phyloP scores from a whole-genome alignment of 2,329 filamentous ascomycete species.

The Sordariomycetes sp. region DNA sequence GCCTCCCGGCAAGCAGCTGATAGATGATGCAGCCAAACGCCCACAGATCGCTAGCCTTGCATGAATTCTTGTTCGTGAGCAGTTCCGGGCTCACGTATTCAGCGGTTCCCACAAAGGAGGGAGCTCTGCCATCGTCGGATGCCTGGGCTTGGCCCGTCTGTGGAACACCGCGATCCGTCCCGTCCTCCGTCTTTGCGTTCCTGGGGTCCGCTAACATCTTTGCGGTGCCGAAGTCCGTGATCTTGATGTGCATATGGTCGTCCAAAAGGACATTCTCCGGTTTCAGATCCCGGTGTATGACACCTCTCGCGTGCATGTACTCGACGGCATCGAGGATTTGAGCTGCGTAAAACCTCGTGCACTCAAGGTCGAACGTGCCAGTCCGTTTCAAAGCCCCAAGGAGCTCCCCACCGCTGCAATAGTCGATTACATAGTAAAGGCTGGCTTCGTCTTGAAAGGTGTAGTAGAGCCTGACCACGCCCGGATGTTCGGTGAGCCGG shows the following conservation, averaged over 20 bases:
- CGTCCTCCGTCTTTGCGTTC: slow-evolving; percentile 21
- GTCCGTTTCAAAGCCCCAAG: slow-evolving; percentile 89
- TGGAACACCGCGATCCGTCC: slow-evolving; percentile 21
- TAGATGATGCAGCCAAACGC: slow-evolving; percentile 98
- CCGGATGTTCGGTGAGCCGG: slow-evolving; percentile 87
- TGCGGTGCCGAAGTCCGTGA: slow-evolving; percentile 97
- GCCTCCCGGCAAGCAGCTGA: slow-evolving; percentile 86
- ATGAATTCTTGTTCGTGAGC: slow-evolving; percentile 91
- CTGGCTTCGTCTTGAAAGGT: slow-evolving; percentile 96
- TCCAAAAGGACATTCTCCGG: slow-evolving; percentile 94
- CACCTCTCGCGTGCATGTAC: slow-evolving; percentile 93
- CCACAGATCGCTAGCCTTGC: slow-evolving; percentile 96
- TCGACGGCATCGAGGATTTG: slow-evolving; percentile 91
- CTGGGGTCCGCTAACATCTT: slow-evolving; percentile 54
- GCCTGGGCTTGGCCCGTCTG: slow-evolving; percentile 31
- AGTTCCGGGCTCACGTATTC: slow-evolving; percentile 97
- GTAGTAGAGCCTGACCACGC: slow-evolving; percentile 93
- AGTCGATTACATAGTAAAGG: slow-evolving; percentile 89
- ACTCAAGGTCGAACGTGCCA: slow-evolving; percentile 88
- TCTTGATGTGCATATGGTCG: slow-evolving; percentile 94
- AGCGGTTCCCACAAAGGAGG: slow-evolving; percentile 93
- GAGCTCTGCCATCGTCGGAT: slow-evolving; percentile 53
- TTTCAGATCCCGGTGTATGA: slow-evolving; percentile 94
- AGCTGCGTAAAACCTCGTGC: slow-evolving; percentile 84
- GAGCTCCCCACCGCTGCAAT: slow-evolving; percentile 85